Conservation (phyloP, 2,329 filamentous ascomycete species). For the Diplodia corticola region DNA sequence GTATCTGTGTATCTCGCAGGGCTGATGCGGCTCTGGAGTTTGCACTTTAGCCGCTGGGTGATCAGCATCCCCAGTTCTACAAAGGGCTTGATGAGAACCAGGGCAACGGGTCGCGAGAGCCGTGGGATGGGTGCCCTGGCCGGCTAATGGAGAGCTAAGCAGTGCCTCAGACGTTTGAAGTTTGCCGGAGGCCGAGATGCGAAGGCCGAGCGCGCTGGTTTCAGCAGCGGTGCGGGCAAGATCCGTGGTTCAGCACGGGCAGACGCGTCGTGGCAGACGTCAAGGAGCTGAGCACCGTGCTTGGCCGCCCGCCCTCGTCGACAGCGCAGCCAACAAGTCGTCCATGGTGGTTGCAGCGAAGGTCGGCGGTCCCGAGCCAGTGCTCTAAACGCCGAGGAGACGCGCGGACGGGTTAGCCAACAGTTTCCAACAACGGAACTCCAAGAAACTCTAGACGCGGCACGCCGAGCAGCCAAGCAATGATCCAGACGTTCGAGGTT, state of each 20-base stretch:
- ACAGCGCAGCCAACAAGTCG: too few relatives aligned
- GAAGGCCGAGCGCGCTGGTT: not conserved
- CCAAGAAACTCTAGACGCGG: slow-evolving; percentile 11
- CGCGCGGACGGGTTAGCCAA: not conserved
- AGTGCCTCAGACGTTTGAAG: not conserved
- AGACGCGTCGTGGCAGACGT: not conserved
- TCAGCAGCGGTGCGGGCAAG: not conserved
- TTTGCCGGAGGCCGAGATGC: not conserved
- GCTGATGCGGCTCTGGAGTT: slow-evolving; percentile 2
- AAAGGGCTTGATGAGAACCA: not conserved
- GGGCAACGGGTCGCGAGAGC: not conserved
- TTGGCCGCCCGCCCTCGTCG: not conserved
- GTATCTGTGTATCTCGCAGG: not conserved
- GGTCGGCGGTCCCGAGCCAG: not conserved
- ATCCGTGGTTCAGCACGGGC: not conserved
- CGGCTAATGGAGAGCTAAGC: not conserved
- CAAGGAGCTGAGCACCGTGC: not conserved
- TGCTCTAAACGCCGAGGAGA: not conserved
- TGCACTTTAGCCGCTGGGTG: too few relatives aligned
- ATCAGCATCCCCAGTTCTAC: not conserved
- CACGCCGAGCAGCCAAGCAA: not conserved
- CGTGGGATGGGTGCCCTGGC: not conserved
- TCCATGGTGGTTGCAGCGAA: too few relatives aligned
- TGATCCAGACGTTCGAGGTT: slow-evolving; percentile 8
- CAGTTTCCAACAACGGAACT: not conserved